Conservation (phyloP, 208 protist species). For the Leishmania guyanensis region DNA sequence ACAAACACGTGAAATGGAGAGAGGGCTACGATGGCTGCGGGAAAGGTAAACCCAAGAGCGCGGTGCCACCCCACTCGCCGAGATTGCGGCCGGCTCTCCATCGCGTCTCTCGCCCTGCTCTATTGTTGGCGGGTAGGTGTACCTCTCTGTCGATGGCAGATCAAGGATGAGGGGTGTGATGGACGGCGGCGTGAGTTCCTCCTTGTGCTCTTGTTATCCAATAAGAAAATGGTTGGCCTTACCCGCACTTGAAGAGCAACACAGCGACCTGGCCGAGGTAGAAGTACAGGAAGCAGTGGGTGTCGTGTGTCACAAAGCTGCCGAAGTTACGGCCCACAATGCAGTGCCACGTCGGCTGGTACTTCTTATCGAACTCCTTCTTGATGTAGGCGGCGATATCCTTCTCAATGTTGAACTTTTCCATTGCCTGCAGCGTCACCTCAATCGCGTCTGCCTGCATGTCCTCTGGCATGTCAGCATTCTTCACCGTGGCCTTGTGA, state of each 20-base stretch:
- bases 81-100: not conserved
- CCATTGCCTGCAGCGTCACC: constrained; percentile 96
- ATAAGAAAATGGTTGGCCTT: not conserved
- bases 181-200: not conserved
- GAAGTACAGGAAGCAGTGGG: constrained; percentile 99
- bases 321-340: constrained; percentile 99
- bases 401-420: constrained; percentile 99
- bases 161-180: not conserved
- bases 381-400: constrained; percentile 99
- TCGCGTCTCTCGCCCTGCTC: not conserved
- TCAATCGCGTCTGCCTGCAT: constrained; percentile 99
- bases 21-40: not conserved
- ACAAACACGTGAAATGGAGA: not conserved
- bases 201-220: not conserved
- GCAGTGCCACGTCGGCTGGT: constrained; percentile 99
- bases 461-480: constrained; percentile 96
- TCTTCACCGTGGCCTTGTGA: constrained; percentile 93
- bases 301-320: constrained; percentile 99
- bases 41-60: too few relatives aligned
- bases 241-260: constrained; percentile 97
- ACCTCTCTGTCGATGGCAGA: not conserved
- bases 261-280: constrained; percentile 99
- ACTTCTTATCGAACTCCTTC: constrained; percentile 99
- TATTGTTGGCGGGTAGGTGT: not conserved
- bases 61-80: not conserved